Evolutionary conservation across 2,329 filamentous ascomycete species (phyloP).

Genomic region (Cercospora sp.): DNA sequence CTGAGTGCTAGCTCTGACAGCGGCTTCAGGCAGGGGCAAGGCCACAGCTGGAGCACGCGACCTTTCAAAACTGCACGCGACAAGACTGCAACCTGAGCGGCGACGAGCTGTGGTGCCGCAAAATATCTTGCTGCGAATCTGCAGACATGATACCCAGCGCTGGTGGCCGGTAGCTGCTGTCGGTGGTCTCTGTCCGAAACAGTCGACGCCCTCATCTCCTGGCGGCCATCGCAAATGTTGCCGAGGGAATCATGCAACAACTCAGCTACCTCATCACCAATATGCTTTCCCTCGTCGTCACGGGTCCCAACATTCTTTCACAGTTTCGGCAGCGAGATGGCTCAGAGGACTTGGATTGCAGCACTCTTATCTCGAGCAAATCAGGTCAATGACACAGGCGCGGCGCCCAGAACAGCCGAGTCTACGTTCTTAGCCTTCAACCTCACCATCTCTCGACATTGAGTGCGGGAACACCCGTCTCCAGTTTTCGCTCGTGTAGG

Average conservation of each 20-base stretch:
- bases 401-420: constrained; percentile 8
- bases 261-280: neutral
- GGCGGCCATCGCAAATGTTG: neutral
- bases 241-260: neutral
- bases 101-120: neutral
- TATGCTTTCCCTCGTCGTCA: neutral
- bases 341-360: neutral
- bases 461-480: neutral
- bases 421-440: neutral
- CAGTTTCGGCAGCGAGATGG: neutral
- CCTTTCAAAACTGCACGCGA: neutral
- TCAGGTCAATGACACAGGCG: constrained; percentile 1
- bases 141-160: neutral
- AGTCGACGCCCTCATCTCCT: neutral
- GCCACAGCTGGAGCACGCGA: too few relatives aligned
- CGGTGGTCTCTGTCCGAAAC: neutral
- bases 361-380: constrained; percentile 12
- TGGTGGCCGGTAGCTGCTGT: neutral
- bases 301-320: neutral
- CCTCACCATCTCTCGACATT: neutral
- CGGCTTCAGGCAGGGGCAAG: neutral
- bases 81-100: neutral
- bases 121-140: neutral
- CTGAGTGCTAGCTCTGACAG: neutral
- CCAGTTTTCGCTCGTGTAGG: neutral